Conservation (phyloP, 1,284 basidiomycete species). For the Cutaneotrichosporon arboriforme region DNA sequence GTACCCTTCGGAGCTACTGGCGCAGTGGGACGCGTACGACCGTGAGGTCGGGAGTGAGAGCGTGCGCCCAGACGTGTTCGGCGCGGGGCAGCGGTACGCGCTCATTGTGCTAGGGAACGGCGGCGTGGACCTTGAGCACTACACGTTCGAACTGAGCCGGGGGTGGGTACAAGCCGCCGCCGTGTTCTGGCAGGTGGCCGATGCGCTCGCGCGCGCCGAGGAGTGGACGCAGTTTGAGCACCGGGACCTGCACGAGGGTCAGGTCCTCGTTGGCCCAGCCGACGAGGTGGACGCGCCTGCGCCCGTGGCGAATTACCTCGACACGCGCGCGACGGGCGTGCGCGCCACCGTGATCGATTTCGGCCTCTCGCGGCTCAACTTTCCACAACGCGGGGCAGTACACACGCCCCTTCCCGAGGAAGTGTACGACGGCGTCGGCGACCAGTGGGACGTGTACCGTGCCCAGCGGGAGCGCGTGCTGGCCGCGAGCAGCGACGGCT, state of each 20-base stretch:
- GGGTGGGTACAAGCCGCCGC: slow-evolving; percentile 82
- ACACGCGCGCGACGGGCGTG: slow-evolving; percentile 55
- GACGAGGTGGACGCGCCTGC: slow-evolving; percentile 31
- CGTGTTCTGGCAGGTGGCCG: slow-evolving; percentile 83
- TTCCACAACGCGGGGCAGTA: neutral
- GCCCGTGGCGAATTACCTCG: slow-evolving; percentile 15
- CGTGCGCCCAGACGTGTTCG: slow-evolving; percentile 68
- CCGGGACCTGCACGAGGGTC: slow-evolving; percentile 97
- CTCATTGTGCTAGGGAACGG: slow-evolving; percentile 84
- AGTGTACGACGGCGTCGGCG: slow-evolving; percentile 75
- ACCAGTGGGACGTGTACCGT: slow-evolving; percentile 92
- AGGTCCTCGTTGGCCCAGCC: slow-evolving; percentile 66
- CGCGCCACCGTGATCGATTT: slow-evolving; percentile 86
- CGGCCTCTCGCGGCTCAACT: slow-evolving; percentile 76
- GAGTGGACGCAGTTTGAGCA: slow-evolving; percentile 82
- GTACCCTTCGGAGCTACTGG: slow-evolving; percentile 72
- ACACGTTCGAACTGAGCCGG: slow-evolving; percentile 55
- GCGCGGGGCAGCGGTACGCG: slow-evolving; percentile 70
- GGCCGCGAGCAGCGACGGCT: neutral
- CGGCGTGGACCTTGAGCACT: slow-evolving; percentile 81
- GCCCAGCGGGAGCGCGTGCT: slow-evolving; percentile 65
- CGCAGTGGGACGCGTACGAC: slow-evolving; percentile 81
- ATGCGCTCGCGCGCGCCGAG: slow-evolving; percentile 72
- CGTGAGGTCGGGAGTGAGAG: slow-evolving; percentile 70
- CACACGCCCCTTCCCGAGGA: slow-evolving; percentile 60